Conservation (phyloP, 768 basidiomycete species). For the Heimioporus sp. region DNA sequence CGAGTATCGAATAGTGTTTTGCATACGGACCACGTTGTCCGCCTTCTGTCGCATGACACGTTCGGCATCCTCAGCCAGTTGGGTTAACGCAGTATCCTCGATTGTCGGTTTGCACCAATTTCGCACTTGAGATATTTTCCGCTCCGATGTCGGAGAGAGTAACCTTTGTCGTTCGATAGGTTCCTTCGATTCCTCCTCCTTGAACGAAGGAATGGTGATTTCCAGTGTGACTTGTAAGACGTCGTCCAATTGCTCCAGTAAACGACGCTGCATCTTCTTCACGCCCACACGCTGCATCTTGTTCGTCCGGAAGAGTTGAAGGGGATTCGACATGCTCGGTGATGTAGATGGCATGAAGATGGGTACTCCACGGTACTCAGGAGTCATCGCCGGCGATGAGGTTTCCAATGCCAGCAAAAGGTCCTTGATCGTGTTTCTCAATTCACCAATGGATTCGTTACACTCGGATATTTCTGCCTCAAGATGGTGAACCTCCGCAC, state of each 20-base stretch:
- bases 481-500: slow-evolving; percentile 91
- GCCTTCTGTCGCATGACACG: slow-evolving; percentile 90
- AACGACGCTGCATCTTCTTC: slow-evolving; percentile 75
- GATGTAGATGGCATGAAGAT: slow-evolving; percentile 75
- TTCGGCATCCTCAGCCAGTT: slow-evolving; percentile 85
- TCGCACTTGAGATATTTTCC: slow-evolving; percentile 78
- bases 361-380: slow-evolving; percentile 87
- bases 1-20: slow-evolving; percentile 94
- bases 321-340: slow-evolving; percentile 68
- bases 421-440: slow-evolving; percentile 83
- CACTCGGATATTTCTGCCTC: slow-evolving; percentile 93
- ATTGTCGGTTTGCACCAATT: slow-evolving; percentile 85
- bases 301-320: slow-evolving; percentile 72
- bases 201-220: slow-evolving; percentile 82
- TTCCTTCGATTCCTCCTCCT: slow-evolving; percentile 88
- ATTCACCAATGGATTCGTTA: slow-evolving; percentile 89
- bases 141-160: slow-evolving; percentile 85
- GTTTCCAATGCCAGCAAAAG: slow-evolving; percentile 70
- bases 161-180: slow-evolving; percentile 92
- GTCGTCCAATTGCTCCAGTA: slow-evolving; percentile 86
- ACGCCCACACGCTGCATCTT: slow-evolving; percentile 80
- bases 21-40: slow-evolving; percentile 92
- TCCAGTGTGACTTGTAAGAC: slow-evolving; percentile 77
- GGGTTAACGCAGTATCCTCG: slow-evolving; percentile 80
- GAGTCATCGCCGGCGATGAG: slow-evolving; percentile 60